Evolutionary conservation across 2,329 filamentous ascomycete species (phyloP).

Genomic region (Cadophora malorum): DNA sequence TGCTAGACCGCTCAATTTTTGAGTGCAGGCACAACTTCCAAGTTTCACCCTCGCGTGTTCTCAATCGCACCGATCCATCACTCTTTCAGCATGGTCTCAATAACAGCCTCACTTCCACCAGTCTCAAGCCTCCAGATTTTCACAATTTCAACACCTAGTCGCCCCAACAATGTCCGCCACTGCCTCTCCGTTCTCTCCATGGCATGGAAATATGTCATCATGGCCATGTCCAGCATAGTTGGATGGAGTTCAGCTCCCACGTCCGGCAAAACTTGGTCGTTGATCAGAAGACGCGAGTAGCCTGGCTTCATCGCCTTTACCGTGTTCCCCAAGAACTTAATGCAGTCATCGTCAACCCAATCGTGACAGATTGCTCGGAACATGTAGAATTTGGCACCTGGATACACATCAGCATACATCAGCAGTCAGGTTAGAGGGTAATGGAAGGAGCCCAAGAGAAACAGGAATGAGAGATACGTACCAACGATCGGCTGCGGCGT

Average conservation of each 20-base stretch:
- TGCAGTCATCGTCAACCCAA: slow-evolving; percentile 6
- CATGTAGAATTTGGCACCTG: slow-evolving; percentile 19
- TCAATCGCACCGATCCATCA: neutral
- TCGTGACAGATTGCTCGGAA: slow-evolving; percentile 17
- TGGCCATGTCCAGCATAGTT: slow-evolving; percentile 6
- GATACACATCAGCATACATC: no score
- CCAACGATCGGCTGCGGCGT: slow-evolving; percentile 42
- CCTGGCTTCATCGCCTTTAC: slow-evolving; percentile 20
- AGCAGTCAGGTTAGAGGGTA: neutral
- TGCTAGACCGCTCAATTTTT: no score
- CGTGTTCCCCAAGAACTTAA: slow-evolving; percentile 3
- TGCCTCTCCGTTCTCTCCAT: slow-evolving; percentile 24
- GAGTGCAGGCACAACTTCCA: no score
- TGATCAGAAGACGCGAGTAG: slow-evolving; percentile 18
- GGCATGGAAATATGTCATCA: slow-evolving; percentile 14
- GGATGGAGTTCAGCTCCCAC: neutral
- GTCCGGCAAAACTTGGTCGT: slow-evolving; percentile 14
- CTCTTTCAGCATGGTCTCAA: slow-evolving; percentile 19
- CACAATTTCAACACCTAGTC: slow-evolving; percentile 19
- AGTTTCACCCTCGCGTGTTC: no score
- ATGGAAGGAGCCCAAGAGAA: no score
- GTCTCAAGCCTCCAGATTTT: slow-evolving; percentile 19
- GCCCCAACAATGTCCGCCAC: slow-evolving; percentile 10
- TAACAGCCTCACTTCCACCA: slow-evolving; percentile 21
- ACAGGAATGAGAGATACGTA: neutral